A percentile compares a stretch with the other conserved stretches of the same genome.
Evolutionary conservation across 2,329 filamentous ascomycete genomes (phyloP).

Genomic region (Aspergillus texensis): DNA sequence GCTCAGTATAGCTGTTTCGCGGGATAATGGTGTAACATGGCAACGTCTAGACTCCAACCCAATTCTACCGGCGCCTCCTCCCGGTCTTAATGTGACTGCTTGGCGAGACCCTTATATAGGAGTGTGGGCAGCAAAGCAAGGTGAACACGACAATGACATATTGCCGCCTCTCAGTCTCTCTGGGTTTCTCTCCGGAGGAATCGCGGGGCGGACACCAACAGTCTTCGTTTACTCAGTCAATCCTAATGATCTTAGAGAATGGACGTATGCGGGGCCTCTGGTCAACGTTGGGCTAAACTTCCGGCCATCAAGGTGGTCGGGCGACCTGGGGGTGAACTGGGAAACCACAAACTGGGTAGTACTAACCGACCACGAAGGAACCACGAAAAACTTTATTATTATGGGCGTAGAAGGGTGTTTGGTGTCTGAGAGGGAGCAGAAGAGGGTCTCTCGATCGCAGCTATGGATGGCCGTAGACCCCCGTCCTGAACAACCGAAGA

Average conservation of each 20-base stretch:
- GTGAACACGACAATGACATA: conserved; percentile 9
- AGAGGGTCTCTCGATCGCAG: conserved; percentile 35
- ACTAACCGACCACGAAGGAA: conserved; percentile 36
- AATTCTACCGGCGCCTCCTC: conserved; percentile 39
- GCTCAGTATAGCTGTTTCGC: conserved; percentile 42
- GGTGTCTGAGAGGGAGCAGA: conserved; percentile 18
- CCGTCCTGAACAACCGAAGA: background rate
- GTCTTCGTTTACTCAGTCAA: conserved; percentile 52
- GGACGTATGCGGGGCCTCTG: conserved; percentile 51
- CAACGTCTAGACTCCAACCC: conserved; percentile 40
- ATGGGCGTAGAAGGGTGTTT: conserved; percentile 51
- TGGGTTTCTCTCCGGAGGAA: conserved; percentile 54
- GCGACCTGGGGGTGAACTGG: conserved; percentile 56
- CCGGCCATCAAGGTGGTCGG: conserved; percentile 49
- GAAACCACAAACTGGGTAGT: conserved; percentile 54
- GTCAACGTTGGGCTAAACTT: conserved; percentile 45
- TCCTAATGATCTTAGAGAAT: conserved; percentile 43
- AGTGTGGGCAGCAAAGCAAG: conserved; percentile 30
- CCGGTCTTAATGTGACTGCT: conserved; percentile 40
- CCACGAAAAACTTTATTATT: conserved; percentile 45
- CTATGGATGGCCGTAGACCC: conserved; percentile 51
- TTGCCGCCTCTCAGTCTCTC: conserved; percentile 37
- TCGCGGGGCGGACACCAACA: conserved; percentile 46
- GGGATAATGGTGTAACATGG: conserved; percentile 43
- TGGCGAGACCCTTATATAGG: conserved; percentile 48